Base-by-base conservation (phyloP, 2,329 filamentous ascomycete species). In the Fusarium xyrophilum region DNA sequence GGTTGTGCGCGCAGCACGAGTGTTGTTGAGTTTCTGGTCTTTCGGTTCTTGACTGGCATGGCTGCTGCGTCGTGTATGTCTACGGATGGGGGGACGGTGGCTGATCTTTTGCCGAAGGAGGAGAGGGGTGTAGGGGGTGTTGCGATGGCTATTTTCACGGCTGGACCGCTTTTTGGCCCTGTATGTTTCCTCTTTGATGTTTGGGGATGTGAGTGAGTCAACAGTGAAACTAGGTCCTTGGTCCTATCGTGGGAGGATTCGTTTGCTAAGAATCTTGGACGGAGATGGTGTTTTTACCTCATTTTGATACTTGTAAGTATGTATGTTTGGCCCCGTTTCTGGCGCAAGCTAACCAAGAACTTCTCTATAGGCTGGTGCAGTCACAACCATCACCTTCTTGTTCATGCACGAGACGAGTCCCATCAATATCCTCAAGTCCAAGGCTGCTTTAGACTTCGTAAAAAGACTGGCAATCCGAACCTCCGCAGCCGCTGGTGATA, bases 401-500 rank as follows among this genome's bases (percentile, higher is more conserved):
- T 28, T 30, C 2, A 51, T 51, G 11, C 19, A 51, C 1, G 33
- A 40, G 0, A 51, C n/a, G 0, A 40, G 48, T n/a, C 23, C 48
- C 2, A 17, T 23, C 2, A 40, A 14, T 6, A 40, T 30, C 0
- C 35, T 52, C 2, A 52, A 52, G 11, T 52, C 48, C 0, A 40
- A 30, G 1, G 11, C 25, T 3, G 25, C 35, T n/a, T n/a, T 14
- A 2, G 48, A 7, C 35, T 52, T 30, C 14, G n/a, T 14, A 40
- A 30, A 7, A 35, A 52, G 15, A 52, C 48, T 0, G 33, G 48
- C 11, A 52, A 40, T 1, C 25, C 11, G 0, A 23, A 23, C 7
- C 14, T 30, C 0, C 14, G n/a, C 0, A n/a, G n/a, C 48, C 7
- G 25, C 6, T 0, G 25, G n/a, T 0, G 35, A 52, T 0, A 40